Evolutionary conservation across 2,329 filamentous ascomycete species (phyloP).

Genomic region (Talaromyces rugulosus): DNA sequence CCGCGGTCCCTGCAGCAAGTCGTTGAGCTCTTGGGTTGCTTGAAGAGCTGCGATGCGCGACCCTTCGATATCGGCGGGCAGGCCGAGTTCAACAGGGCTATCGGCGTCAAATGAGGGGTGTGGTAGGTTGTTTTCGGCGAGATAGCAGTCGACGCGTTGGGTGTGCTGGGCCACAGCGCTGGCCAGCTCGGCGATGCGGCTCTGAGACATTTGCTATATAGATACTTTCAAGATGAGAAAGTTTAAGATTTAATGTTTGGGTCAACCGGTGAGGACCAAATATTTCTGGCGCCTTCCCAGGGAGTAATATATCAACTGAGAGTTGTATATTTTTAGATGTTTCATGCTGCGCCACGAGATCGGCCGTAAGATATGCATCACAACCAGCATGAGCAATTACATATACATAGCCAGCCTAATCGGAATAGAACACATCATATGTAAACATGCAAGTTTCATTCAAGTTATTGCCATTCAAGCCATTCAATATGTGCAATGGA

Average conservation of each 20-base stretch:
- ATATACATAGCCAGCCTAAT: too few relatives aligned
- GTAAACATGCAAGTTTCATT: neutral
- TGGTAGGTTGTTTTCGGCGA: slow-evolving; percentile 6
- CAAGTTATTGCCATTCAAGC: too few relatives aligned
- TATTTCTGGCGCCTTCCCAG: too few relatives aligned
- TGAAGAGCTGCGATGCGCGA: slow-evolving; percentile 1
- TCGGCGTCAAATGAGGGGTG: slow-evolving; percentile 6
- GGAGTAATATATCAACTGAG: too few relatives aligned
- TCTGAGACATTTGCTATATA: neutral
- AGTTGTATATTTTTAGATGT: too few relatives aligned
- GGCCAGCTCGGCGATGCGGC: slow-evolving; percentile 7
- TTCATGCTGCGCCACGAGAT: too few relatives aligned
- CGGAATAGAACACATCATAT: too few relatives aligned
- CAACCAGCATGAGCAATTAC: too few relatives aligned
- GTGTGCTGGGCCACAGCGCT: slow-evolving; percentile 3
- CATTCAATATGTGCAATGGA: neutral
- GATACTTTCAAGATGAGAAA: too few relatives aligned
- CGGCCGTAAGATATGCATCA: too few relatives aligned
- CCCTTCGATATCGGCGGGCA: slow-evolving; percentile 3
- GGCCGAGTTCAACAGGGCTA: neutral
- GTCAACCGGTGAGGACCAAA: too few relatives aligned
- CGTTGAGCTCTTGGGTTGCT: slow-evolving; percentile 10
- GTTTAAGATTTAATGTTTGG: too few relatives aligned
- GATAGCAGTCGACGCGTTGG: slow-evolving; percentile 1
- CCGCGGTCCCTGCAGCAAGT: slow-evolving; percentile 7